Evolutionary conservation across 495 filamentous ascomycete genomes (phyloP), one percentile per base, ranked within the genome.

Genomic region (Aspergillus homomorphus): DNA sequence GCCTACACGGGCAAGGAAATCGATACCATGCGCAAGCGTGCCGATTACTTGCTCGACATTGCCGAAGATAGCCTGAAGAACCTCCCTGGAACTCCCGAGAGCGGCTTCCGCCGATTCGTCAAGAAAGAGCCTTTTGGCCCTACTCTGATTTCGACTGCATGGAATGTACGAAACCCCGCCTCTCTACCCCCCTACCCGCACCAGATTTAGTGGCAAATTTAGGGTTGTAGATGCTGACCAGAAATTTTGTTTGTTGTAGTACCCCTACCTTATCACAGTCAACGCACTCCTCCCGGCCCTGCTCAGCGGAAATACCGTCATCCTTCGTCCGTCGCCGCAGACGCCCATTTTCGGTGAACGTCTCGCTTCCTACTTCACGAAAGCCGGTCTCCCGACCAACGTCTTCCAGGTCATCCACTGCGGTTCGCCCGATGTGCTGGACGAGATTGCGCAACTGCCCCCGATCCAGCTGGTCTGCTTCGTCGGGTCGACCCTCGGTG

Each of bases 261-360:
- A 96, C 69, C 93, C 93, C 9, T 96, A 96, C 67, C 78, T 98
- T 42, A 96, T 93, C 63, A 82, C 96, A 7, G 84, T 96, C 65
- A 98, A 96, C 70, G 88, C 90, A 1, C 77, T 98, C 48, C 83
- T 98, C 51, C 93, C 93, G 1, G 92, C 93, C 1, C 74, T 98
- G 19, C 78, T 98, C 14, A 85, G 89, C 16, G 93, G 93, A 19
- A 96, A 97, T 70, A 83, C 87, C 9, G 89, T 96, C 30, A 90
- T 98, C 48, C 77, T 98, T 9, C 96, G 96, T 66, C 91, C 92
- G 4, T 96, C 91, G 0, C 93, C 93, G 2, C 93, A 98, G 70
- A 96, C 92, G 0, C 93, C 93, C 1, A 90, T 93, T 0, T 81
- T 96, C 57, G 92, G 84, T 15, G 89, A 97, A 73, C 87, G 89